Conservation (phyloP, 306 rosid genomes). For the Acacia melanoxylon region DNA sequence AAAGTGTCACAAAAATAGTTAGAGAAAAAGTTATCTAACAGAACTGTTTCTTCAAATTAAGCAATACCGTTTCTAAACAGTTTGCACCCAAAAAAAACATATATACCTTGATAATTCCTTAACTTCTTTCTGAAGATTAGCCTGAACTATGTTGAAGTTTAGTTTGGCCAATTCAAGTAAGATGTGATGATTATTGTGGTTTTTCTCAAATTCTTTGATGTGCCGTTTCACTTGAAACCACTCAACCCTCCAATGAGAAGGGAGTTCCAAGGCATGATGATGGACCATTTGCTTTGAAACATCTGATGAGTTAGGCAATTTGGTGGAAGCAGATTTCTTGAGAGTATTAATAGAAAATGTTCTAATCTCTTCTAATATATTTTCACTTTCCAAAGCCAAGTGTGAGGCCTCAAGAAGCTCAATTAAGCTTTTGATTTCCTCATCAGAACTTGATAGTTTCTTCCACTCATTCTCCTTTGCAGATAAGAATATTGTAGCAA, state of each 20-base stretch:
- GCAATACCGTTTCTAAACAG: too few species aligned
- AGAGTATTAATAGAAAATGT: constrained; percentile 19
- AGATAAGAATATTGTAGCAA: constrained; percentile 23
- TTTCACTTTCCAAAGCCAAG: constrained; percentile 47
- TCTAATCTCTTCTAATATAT: constrained; percentile 32
- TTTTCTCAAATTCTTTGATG: too few species aligned
- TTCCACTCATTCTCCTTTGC: constrained; percentile 3
- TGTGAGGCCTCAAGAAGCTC: constrained; percentile 55
- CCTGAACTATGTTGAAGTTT: too few species aligned
- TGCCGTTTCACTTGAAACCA: too few species aligned
- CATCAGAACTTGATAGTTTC: not conserved
- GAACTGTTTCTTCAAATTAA: too few species aligned
- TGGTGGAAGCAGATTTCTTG: not conserved
- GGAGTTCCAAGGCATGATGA: constrained; percentile 51
- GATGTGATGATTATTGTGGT: too few species aligned
- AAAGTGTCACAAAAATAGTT: too few species aligned
- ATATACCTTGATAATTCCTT: too few species aligned
- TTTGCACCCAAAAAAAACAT: too few species aligned
- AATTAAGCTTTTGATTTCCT: constrained; percentile 22
- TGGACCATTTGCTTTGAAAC: constrained; percentile 33
- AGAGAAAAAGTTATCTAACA: too few species aligned
- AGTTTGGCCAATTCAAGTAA: too few species aligned
- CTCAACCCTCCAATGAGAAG: constrained; percentile 50
- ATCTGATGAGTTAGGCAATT: not conserved
- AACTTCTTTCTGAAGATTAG: too few species aligned